Base-by-base conservation (phyloP, 225 moss, liverwort and hornwort genomes). In the Climacium dendroides region DNA sequence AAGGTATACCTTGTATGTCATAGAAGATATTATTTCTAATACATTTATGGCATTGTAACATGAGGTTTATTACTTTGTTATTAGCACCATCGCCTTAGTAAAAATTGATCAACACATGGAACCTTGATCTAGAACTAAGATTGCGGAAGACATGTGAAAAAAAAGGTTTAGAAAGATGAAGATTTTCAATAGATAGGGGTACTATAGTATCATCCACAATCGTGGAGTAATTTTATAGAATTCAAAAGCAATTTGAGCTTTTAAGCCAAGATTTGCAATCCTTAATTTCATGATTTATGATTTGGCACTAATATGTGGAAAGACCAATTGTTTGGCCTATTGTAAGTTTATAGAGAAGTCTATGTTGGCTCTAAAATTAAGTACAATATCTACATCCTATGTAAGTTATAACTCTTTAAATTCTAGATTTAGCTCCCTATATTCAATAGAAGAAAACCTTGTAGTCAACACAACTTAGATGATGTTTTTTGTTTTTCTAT, bases 181-280 rank as follows among this genome's bases (percentile, higher is more conserved):
- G 29, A 7, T 73, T 73, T 73, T 3, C 2, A 47, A 29, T 2
- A 47, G 1, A 47, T 18, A 47, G 6, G 3, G 4, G 4, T 3
- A 29, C 4, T 29, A 18, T 0, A 30, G 4, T 45, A 29, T 73
- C 29, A 73, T 72, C 29, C 1, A 45, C 1, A 2, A 29, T 45
- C 2, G 3, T 29, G 0, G 8, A 39, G 1, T 67, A 23, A 37
- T 0, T 1, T 69, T 39, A 69, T 0, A 1, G 12, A 37, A 37
- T 37, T 67, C 37, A 67, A 35, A 64, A 3, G 1, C 1, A 1
- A 41, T 25, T 41, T 70, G 39, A 41, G 14, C 22, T 8, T 7
- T 13, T 12, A 11, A 67, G 23, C 67, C 37, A 67, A 22, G 7
- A 37, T 37, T 30, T 5, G 10, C 22, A 7, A 67, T 14, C 6